phyloP scores from a whole-genome alignment of 805 yeast species.

The Metschnikowia proteae region DNA sequence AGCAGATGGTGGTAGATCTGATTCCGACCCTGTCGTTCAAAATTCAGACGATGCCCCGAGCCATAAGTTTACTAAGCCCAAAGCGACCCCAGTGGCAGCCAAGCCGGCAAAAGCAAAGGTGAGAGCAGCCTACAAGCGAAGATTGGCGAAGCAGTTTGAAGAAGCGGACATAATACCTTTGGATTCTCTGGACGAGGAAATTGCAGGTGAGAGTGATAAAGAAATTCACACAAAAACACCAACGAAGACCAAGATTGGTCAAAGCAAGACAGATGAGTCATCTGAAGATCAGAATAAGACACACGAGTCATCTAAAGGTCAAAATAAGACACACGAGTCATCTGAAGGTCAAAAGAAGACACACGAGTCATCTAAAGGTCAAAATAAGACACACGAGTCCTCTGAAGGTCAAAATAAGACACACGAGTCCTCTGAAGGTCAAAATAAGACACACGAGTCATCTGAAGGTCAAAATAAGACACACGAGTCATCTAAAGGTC shows the following conservation, averaged over 20 bases:
- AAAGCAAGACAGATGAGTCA: background rate
- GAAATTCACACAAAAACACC: background rate
- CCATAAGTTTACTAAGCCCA: background rate
- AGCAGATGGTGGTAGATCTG: background rate
- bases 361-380: background rate
- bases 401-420: background rate
- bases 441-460: background rate
- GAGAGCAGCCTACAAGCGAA: slow-evolving; percentile 8
- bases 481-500: background rate
- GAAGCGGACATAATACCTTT: slow-evolving; percentile 10
- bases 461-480: background rate
- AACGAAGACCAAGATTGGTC: background rate
- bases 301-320: background rate
- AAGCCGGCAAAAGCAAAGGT: background rate
- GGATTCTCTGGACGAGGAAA: slow-evolving; percentile 3
- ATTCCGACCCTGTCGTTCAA: background rate
- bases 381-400: background rate
- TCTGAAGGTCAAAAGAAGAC: background rate
- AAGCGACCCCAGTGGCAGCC: background rate
- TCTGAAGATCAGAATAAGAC: background rate
- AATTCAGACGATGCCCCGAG: background rate
- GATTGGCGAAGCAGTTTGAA: slow-evolving; percentile 10
- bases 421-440: background rate
- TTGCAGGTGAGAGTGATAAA: background rate
- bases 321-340: background rate